These are phyloP conservation scores for Lactifluus subvellereus DNA, from an alignment of 768 basidiomycete genomes.

Conservation along the genomic window DNA sequence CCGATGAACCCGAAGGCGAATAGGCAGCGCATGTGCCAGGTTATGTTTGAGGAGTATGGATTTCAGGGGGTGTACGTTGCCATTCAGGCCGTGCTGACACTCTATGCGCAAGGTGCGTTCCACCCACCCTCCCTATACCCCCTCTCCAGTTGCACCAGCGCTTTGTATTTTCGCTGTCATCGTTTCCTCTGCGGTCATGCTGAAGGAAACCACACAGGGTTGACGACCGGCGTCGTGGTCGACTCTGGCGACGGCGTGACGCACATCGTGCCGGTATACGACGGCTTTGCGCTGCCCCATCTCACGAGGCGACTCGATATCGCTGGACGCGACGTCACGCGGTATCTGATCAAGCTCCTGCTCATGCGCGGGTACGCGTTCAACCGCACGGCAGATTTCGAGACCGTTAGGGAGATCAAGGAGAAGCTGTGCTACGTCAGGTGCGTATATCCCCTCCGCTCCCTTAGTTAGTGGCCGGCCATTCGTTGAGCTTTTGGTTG, in stretches of 20 bases:
- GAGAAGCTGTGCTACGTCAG: conserved; percentile 98
- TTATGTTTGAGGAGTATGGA: conserved; percentile 99
- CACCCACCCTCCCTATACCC: background rate
- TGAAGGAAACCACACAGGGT: conserved; percentile 45
- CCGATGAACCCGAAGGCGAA: conserved; percentile 98
- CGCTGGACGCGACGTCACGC: conserved; percentile 95
- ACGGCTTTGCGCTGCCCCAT: conserved; percentile 93
- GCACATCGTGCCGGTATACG: conserved; percentile 69
- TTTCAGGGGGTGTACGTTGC: conserved; percentile 96
- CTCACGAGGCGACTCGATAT: conserved; percentile 93
- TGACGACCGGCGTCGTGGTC: conserved; percentile 97
- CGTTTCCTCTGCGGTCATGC: background rate
- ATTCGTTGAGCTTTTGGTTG: background rate
- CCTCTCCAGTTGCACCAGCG: background rate
- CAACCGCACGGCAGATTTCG: conserved; percentile 98
- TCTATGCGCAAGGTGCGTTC: conserved; percentile 92
- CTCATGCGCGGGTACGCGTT: conserved; percentile 99
- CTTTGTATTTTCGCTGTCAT: background rate
- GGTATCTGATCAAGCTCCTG: conserved; percentile 98
- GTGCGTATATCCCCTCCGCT: conserved; percentile 34
- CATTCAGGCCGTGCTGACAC: conserved; percentile 95
- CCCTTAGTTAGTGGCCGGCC: background rate
- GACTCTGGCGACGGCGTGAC: conserved; percentile 99
- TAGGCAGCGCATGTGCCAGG: conserved; percentile 88
- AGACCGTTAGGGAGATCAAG: conserved; percentile 98